phyloP scores from a whole-genome alignment of 1,284 basidiomycete genomes.

The Papiliotrema flavescens region DNA sequence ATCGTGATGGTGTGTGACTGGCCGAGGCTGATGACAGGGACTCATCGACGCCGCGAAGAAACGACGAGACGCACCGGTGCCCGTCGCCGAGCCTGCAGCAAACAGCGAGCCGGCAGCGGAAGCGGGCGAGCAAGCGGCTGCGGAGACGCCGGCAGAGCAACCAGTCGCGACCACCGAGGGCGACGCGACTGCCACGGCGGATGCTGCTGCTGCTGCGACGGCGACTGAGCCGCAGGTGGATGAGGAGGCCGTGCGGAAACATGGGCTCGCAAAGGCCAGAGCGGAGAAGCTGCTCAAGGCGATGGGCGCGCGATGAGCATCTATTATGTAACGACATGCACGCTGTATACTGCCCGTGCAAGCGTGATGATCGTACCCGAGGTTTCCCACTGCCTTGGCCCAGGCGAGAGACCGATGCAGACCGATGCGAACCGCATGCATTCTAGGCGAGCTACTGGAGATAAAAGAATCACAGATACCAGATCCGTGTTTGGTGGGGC shows the following conservation, averaged over 20 bases:
- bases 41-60: slow-evolving; percentile 25
- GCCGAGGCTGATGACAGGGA: neutral
- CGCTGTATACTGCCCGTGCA: too few relatives aligned
- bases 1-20: neutral
- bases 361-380: too few relatives aligned
- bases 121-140: neutral
- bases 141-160: neutral
- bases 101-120: neutral
- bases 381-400: too few relatives aligned
- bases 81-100: slow-evolving; percentile 1
- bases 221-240: neutral
- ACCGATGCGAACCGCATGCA: too few relatives aligned
- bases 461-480: too few relatives aligned
- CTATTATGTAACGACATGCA: too few relatives aligned
- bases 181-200: neutral
- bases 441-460: too few relatives aligned
- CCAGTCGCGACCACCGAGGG: neutral
- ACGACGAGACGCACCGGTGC: slow-evolving; percentile 1
- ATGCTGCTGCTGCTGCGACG: neutral
- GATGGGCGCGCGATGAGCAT: slow-evolving; percentile 4
- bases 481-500: too few relatives aligned
- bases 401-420: too few relatives aligned
- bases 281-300: slow-evolving; percentile 20
- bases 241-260: neutral
- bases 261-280: slow-evolving; percentile 11